Evolutionary conservation across 768 basidiomycete genomes (phyloP), one percentile per base, ranked within the genome.

Genomic region (Lepiota subincarnata): DNA sequence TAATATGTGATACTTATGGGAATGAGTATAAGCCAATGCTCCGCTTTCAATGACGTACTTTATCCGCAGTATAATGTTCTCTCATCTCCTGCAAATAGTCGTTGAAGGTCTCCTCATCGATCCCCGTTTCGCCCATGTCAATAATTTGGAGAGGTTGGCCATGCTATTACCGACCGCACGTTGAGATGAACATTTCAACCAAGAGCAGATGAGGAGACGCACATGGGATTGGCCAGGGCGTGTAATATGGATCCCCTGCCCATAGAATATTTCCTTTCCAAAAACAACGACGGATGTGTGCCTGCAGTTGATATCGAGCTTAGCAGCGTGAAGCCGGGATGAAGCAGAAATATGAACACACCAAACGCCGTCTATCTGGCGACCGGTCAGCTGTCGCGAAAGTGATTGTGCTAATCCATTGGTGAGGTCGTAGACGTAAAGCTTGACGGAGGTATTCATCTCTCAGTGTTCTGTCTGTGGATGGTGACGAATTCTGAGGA

Each of bases 331-430:
- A 47, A 16, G 16, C 20, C 4, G 11, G 12, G 43, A 18, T 11
- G 0, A 19, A 10, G 12, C 16, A 34, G 35, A 16, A 3, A 42
- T 16, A 11, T 14, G 18, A 5, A 24, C 79, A 59, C 50, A 91
- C 94, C 95, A 98, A 48, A 98, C 84, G 0, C 95, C 95, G 57
- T 97, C 91, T 49, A 97, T 92, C 68, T 94, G 92, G 48, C 82
- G 80, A 4, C 95, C 95, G 0, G 88, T 89, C 37, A 97, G 75
- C 67, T 88, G 87, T 43, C 77, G 70, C 5, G 92, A 95, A 34
- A 97, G 71, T 56, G 83, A 80, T 50, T 78, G 77, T 5, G 92
- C 95, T 61, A 96, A 75, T 38, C 94, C 94, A 62, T 86, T 84
- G 68, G 86, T 93, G 49, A 96, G 83, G 63, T 97, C 94, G 68